A percentile compares a stretch with the other conserved stretches of the same genome.
phyloP scores from a whole-genome alignment of 495 filamentous ascomycete genomes.

The Penicillium cinerascens region DNA sequence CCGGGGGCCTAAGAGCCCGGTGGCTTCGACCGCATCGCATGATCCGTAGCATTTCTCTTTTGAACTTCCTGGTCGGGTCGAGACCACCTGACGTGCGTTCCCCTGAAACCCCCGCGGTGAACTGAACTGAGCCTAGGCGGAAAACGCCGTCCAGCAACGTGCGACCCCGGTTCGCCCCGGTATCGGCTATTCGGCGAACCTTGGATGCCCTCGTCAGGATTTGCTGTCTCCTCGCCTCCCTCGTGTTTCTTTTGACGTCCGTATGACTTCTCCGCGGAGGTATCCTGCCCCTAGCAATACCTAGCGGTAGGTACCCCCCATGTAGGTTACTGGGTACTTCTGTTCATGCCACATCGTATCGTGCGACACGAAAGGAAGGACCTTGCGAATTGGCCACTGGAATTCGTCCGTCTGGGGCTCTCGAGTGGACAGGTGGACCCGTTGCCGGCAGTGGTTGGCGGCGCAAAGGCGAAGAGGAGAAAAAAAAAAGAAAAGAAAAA shows the following conservation, averaged over 20 bases:
- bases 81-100: background rate
- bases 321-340: background rate
- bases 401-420: conserved; percentile 2
- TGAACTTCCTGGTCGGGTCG: background rate
- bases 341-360: background rate
- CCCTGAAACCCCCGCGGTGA: conserved; percentile 18
- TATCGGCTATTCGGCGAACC: conserved; percentile 21
- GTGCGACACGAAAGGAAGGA: conserved; percentile 4
- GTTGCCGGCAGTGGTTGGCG: conserved; percentile 9
- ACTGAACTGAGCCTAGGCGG: conserved; percentile 14
- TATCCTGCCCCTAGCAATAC: too few relatives aligned
- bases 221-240: background rate
- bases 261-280: conserved; percentile 6
- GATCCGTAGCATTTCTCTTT: conserved; percentile 1
- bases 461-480: conserved; percentile 10
- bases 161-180: conserved; percentile 12
- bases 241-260: background rate
- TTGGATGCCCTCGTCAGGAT: background rate
- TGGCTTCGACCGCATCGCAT: background rate
- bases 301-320: background rate
- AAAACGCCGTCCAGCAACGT: conserved; percentile 1
- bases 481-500: conserved; percentile 17
- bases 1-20: background rate
- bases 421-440: conserved; percentile 12
- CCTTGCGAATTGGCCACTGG: conserved; percentile 9